Base-by-base conservation (phyloP, 768 basidiomycete species). In the Podaxis sp. region DNA sequence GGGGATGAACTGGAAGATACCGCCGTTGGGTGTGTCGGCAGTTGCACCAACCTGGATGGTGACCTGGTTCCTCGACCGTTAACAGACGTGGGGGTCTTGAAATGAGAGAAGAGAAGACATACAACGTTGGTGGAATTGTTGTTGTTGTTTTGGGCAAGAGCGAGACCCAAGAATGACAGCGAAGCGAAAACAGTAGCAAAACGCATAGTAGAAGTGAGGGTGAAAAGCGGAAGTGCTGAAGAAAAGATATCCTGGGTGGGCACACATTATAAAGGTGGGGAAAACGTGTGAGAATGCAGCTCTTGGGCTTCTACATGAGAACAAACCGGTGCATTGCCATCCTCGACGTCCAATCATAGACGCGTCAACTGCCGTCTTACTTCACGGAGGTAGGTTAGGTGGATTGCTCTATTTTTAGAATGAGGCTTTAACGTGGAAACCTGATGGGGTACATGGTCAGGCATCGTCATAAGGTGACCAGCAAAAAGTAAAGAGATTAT, bases 1-100 rank as follows among this genome's bases (percentile, higher is more conserved):
- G 1, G 85, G 85, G 40, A 73, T 76, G 74, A 81, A 86, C 64
- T 78, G 78, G 71, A 80, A 80, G 48, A 77, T 65, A 0, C 80
- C 78, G 1, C 78, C 79, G 0, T 63, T 50, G 24, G 70, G 66
- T 37, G 60, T 63, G 28, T 40, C 24, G 12, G 56, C 12, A 3
- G 62, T 70, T 4, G 68, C 72, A 38, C 82, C 83, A 22, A 85
- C 84, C 63, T 76, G 65, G 60, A 84, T 66, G 17, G 59, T 60
- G 11, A 69, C 64, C 75, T 69, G 17, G 24, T 56, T 49, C 24
- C 15, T 17, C 22, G 24, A n/a, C 36, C 12, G 3, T 40, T 38
- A 40, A 40, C 11, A 1, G 20, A 22, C 20, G 36, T 24, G 15
- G 33, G 10, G 20, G 38, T 22, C 3, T 37, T 20, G 17, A 38